These are phyloP conservation scores for Fusarium goolgardi DNA, from an alignment of 2,329 filamentous ascomycete species.

Conservation along the genomic window DNA sequence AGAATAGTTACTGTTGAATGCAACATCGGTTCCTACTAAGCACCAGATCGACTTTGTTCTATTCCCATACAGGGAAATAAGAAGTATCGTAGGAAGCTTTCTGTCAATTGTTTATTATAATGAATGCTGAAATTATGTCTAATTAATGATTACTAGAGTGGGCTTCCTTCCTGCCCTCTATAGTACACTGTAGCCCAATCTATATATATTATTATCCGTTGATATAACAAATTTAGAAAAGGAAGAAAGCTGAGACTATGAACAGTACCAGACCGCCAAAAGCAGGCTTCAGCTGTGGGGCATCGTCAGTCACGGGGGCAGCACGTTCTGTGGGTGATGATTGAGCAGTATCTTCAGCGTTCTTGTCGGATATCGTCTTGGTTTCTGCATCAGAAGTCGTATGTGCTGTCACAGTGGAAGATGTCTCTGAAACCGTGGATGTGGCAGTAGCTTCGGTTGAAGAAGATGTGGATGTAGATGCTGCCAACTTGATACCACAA, in stretches of 20 bases:
- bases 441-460: not conserved
- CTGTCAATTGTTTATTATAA: not conserved
- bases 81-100: not conserved
- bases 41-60: not conserved
- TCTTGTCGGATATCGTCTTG: not conserved
- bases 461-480: rapidly evolving
- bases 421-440: not conserved
- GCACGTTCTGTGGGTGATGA: not conserved
- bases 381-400: not conserved
- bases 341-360: not conserved
- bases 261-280: not conserved
- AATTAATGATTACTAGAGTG: not conserved
- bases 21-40: no score
- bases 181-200: no score
- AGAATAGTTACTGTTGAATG: not conserved
- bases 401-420: not conserved
- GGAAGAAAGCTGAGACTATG: not conserved
- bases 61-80: rapidly evolving
- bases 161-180: not conserved
- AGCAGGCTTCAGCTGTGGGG: not conserved
- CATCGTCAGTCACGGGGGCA: not conserved
- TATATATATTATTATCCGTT: not conserved
- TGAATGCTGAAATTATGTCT: not conserved
- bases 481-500: not conserved
- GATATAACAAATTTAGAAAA: not conserved